These are phyloP conservation scores for Henckelia pumila DNA, from an alignment of 257 asterid species.

Conservation along the genomic window DNA sequence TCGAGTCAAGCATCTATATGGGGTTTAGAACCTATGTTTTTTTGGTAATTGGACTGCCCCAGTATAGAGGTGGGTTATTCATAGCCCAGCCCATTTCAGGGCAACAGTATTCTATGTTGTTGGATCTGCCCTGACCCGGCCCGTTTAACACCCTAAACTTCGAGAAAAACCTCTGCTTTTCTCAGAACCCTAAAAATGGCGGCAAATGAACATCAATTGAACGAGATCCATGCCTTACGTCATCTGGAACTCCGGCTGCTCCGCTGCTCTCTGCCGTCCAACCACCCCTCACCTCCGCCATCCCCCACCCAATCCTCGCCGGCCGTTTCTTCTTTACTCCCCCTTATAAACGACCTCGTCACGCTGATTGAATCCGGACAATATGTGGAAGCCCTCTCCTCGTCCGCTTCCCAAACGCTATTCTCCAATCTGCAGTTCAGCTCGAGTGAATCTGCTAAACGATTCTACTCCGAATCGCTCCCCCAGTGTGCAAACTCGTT, in stretches of 20 bases:
- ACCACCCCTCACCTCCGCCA: constrained; percentile 24
- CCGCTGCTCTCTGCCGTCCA: constrained; percentile 66
- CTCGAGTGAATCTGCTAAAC: constrained; percentile 53
- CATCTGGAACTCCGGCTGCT: constrained; percentile 87
- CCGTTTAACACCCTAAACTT: too few relatives aligned
- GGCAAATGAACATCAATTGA: constrained; percentile 18
- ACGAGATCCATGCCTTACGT: constrained; percentile 38
- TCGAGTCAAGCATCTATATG: too few relatives aligned
- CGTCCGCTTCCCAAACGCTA: constrained; percentile 43
- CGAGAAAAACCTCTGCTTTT: constrained; percentile 18
- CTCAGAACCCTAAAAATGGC: constrained; percentile 28
- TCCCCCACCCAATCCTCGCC: constrained; percentile 28
- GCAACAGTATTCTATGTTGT: too few relatives aligned
- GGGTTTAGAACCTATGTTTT: too few relatives aligned
- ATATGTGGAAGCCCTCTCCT: constrained; percentile 55
- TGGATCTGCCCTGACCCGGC: too few relatives aligned
- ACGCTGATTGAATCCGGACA: constrained; percentile 65
- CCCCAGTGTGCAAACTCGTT: constrained; percentile 53
- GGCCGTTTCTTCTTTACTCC: constrained; percentile 33
- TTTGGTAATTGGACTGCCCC: too few relatives aligned
- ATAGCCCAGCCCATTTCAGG: too few relatives aligned
- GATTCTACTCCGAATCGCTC: constrained; percentile 56
- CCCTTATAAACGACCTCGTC: constrained; percentile 44
- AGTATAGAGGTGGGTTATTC: too few relatives aligned
- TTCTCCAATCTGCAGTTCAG: constrained; percentile 39